Evolutionary conservation across 2,329 filamentous ascomycete species (phyloP), one percentile per base, ranked within the genome.

Genomic region (Diplodia sapinea): DNA sequence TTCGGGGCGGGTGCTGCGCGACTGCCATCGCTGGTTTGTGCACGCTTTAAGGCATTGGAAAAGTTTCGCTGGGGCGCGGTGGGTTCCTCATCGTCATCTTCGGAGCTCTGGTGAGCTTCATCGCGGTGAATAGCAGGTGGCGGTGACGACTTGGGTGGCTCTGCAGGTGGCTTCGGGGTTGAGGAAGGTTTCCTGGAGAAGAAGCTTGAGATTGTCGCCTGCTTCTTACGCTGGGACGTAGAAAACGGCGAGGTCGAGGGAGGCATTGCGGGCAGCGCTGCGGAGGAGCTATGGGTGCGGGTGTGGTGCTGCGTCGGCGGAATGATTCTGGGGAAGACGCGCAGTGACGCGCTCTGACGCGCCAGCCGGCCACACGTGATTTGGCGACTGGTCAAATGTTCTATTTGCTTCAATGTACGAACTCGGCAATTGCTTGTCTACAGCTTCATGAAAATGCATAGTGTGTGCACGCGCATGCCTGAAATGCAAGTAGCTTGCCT

Each of bases 161-260:
- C 33, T 40, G 57, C 31, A 11, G 26, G 51, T 17, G 51, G 61
- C 52, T 70, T 73, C 76, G 69, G 68, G 15, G 73, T 71, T 75
- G 77, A 71, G 77, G 78, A 72, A 4, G 77, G 69, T 69, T 79
- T 81, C 1, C 76, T 75, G 0, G 88, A 86, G 77, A 96, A 96
- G 80, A 96, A 96, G 75, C 89, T 94, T 3, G 92, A 95, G 69
- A 97, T 89, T 0, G 92, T 92, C 71, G 90, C 87, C 75, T 97
- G 92, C 73, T 90, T 91, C 79, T 90, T 91, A 66, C 73, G 75
- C 52, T 82, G 79, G 11, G 78, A 77, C 11, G 76, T 75, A 55
- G 72, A 69, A 31, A 75, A 72, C 36, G 77, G 74, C 65, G 73
- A 77, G 65, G 72, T 75, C 73, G 76, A 76, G 17, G 77, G 77